Conservation (phyloP, 495 filamentous ascomycete genomes). For the Amorphotheca resinae region DNA sequence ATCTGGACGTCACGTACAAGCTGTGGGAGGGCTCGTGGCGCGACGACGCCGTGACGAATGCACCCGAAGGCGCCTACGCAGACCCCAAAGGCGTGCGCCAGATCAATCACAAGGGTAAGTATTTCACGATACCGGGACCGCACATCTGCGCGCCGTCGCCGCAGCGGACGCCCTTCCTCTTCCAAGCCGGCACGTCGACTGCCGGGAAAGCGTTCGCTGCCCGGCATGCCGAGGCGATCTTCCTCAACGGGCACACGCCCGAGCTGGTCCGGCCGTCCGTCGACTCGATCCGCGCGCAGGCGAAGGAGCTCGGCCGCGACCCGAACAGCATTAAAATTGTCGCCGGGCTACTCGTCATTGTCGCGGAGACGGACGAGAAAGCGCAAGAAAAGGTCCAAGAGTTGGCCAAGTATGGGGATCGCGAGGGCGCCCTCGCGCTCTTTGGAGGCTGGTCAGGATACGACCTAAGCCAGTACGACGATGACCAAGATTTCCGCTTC, state of each 20-base stretch:
- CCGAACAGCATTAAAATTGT: slow-evolving; percentile 41
- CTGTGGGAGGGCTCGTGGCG: slow-evolving; percentile 53
- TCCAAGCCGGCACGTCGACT: slow-evolving; percentile 53
- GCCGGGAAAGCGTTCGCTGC: slow-evolving; percentile 53
- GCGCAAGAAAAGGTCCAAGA: slow-evolving; percentile 36
- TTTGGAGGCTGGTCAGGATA: slow-evolving; percentile 54
- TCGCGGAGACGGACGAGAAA: slow-evolving; percentile 37
- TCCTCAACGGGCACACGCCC: slow-evolving; percentile 39
- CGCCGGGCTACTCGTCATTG: slow-evolving; percentile 32
- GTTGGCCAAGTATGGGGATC: slow-evolving; percentile 39
- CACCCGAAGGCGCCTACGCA: slow-evolving; percentile 36
- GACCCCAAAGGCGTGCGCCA: slow-evolving; percentile 44
- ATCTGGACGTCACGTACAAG: slow-evolving; percentile 23
- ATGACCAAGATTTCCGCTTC: slow-evolving; percentile 40
- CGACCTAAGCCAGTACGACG: slow-evolving; percentile 41
- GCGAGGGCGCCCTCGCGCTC: slow-evolving; percentile 44
- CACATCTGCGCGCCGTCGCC: slow-evolving; percentile 52
- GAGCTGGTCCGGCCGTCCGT: slow-evolving; percentile 32
- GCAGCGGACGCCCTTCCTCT: slow-evolving; percentile 51
- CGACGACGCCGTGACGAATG: slow-evolving; percentile 38
- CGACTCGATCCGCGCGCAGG: slow-evolving; percentile 36
- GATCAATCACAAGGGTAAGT: slow-evolving; percentile 57
- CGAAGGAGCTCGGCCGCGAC: slow-evolving; percentile 33
- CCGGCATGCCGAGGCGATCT: slow-evolving; percentile 49
- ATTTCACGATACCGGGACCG: slow-evolving; percentile 51